Evolutionary conservation across 2,329 filamentous ascomycete genomes (phyloP).

Genomic region (Tetracladium maxilliforme): DNA sequence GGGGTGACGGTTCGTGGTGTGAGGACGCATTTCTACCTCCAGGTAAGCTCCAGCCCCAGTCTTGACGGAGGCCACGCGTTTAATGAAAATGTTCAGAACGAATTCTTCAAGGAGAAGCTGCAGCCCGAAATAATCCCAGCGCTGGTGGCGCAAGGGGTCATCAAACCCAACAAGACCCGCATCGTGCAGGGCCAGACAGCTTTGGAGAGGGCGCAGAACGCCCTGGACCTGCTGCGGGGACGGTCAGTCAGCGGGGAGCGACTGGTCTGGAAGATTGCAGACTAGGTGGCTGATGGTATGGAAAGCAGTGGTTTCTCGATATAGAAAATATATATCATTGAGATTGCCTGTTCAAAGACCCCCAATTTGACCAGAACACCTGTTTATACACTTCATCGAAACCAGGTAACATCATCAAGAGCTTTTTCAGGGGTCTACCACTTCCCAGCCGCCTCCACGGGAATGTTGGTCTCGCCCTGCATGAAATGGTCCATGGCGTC

Average conservation of each 20-base stretch:
- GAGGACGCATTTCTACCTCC: conserved; percentile 35
- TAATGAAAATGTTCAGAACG: conserved; percentile 23
- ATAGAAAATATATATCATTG: no score
- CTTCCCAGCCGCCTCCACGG: no score
- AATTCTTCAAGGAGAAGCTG: conserved; percentile 27
- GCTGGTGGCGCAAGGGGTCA: conserved; percentile 17
- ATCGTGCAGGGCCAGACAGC: conserved; percentile 24
- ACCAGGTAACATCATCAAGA: no score
- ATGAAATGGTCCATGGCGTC: no score
- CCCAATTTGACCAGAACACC: no score
- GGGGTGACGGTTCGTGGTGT: conserved; percentile 38
- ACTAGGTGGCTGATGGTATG: conserved; percentile 2
- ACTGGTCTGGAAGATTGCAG: conserved; percentile 16
- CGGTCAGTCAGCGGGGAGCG: conserved; percentile 28
- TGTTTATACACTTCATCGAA: no score
- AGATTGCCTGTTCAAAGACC: no score
- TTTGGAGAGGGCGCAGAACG: conserved; percentile 16
- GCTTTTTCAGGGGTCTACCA: no score
- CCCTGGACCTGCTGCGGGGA: conserved; percentile 23
- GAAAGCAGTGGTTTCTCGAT: no score
- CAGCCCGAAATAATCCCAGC: conserved; percentile 11
- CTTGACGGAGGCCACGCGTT: background rate
- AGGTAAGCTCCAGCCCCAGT: conserved; percentile 18
- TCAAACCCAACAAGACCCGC: conserved; percentile 23
- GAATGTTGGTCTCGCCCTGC: no score